A percentile compares a stretch with the other conserved stretches of the same genome.
These are phyloP conservation scores for Cicer chorassanicum DNA, from an alignment of 306 rosid species.

Conservation along the genomic window DNA sequence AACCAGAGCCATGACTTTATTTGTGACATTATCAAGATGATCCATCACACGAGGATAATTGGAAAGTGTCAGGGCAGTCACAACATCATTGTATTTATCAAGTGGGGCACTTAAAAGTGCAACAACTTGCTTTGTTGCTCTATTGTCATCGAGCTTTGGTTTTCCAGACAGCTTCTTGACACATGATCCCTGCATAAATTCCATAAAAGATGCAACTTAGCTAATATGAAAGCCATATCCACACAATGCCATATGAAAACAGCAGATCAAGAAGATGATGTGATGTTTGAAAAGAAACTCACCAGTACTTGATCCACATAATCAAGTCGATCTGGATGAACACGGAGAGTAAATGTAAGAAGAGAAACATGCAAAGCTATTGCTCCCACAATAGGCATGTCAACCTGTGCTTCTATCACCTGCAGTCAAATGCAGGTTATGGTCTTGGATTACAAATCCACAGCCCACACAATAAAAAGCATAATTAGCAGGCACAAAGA, in stretches of 20 bases:
- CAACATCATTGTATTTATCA: slow-evolving; percentile 94
- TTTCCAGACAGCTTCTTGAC: slow-evolving; percentile 86
- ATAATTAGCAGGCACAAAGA: slow-evolving; percentile 36
- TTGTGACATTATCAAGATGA: slow-evolving; percentile 82
- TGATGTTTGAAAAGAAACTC: slow-evolving; percentile 43
- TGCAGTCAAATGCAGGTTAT: slow-evolving; percentile 53
- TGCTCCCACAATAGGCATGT: slow-evolving; percentile 87
- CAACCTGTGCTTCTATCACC: slow-evolving; percentile 96
- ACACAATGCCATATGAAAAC: slow-evolving; percentile 22
- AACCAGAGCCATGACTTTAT: slow-evolving; percentile 93
- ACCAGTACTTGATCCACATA: slow-evolving; percentile 98
- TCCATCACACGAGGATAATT: slow-evolving; percentile 95
- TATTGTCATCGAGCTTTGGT: slow-evolving; percentile 87
- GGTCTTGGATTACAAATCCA: slow-evolving; percentile 30
- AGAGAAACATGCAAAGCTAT: slow-evolving; percentile 89
- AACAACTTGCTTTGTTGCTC: slow-evolving; percentile 94
- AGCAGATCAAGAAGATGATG: slow-evolving; percentile 24
- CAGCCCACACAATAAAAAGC: slow-evolving; percentile 26
- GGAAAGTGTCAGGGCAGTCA: slow-evolving; percentile 81
- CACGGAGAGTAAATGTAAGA: slow-evolving; percentile 91
- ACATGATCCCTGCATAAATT: slow-evolving; percentile 79
- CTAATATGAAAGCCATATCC: slow-evolving; percentile 38
- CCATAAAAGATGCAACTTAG: slow-evolving; percentile 32
- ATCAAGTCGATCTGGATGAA: slow-evolving; percentile 95
- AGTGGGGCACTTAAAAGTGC: slow-evolving; percentile 98